Base-by-base conservation (phyloP, 176 grass and related monocot genomes). In the Rhynchospora breviuscula region DNA sequence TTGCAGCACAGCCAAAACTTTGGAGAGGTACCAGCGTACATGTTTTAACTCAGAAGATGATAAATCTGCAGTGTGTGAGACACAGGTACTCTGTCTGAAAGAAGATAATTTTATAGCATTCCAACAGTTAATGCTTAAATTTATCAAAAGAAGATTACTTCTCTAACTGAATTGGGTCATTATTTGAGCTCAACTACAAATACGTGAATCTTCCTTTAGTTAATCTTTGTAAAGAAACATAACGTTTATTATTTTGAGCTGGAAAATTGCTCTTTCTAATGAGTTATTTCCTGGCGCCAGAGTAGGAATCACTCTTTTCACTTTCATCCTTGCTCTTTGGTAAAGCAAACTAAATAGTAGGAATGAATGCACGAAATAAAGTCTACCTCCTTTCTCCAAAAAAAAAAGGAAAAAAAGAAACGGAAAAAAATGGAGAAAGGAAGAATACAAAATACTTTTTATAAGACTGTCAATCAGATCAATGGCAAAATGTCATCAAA, bases 41-140 rank as follows among this genome's bases (percentile, higher is more conserved):
- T 93, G 94, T 88, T 97, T 88, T 59, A 91, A 93, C 74, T 72
- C 91, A 49, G 91, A 97, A 81, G 94, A 97, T 88, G 85, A 87
- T 78, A 93, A 78, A 35, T 74, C 71, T n/a, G 78, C 63, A 81
- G 67, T 93, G 23, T 89, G 85, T 84, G 94, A 97, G 85, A 87
- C 89, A 60, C 94, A 97, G 91, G 94, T 97, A 90, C 18, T 64
- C 11, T 33, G 8, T 33, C 13, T 52, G 60, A 26, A 22, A 62
- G 33, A 25, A 62, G 10, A 12, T 45, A 53, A 75, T 26, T 75
- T 76, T 53, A 13, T 31, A 17, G 13, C 48, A 29, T 54, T 53
- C 26, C 22, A 54, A 15, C 48, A 75, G 4, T 6, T 25, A 26
- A 52, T 13, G 46, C 8, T 75, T 75, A 29, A 29, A 29, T 75